Base-by-base conservation (phyloP, 208 protist species). In the Strigomonas galati region DNA sequence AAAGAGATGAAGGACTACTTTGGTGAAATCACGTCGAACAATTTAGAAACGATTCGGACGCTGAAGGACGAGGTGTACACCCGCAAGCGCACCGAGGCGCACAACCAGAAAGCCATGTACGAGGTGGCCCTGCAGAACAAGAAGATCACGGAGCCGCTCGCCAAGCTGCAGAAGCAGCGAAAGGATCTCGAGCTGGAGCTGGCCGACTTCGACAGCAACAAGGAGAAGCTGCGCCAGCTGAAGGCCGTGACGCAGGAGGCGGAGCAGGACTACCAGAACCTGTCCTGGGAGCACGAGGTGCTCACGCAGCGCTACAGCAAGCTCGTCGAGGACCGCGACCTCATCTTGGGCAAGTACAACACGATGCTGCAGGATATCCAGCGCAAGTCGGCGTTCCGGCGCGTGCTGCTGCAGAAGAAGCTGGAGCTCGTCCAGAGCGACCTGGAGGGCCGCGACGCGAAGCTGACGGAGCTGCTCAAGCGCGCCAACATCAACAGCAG, bases 1-100 rank as follows among this genome's bases (percentile, higher is more conserved):
- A 88, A 85, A 55, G 95, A 99, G 67, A 98, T 99, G 73, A 98
- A 98, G 68, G 92, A 97, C 56, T 99, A 99, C 82, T 99, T 99
- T 79, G 98, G 95, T 68, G 97, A 99, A 69, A 99, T 99, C 64
- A 99, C 98, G 10, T 97, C 94, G 24, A 99, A 98, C 85, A 99
- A 99, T 82, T 65, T 99, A n/a, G 97, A 98, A 60, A 96, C 97
- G 24, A 99, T 99, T 70, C 95, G 97, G 19, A 97, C 92, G 15
- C 82, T 99, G 24, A 99, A 99, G 81, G 96, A 97, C 62, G 88
- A 98, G 71, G 89, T 98, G 46, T 96, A 96, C 72, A 87, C 95
- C 17, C 87, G 97, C 72, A 97, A 98, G 72, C 89, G 96, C 43
- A 95, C 93, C 0, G 95, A 98, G 73, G 84, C 96, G 9, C 83